Conservation (phyloP, 1,284 basidiomycete genomes). For the Apiotrichum gracile region DNA sequence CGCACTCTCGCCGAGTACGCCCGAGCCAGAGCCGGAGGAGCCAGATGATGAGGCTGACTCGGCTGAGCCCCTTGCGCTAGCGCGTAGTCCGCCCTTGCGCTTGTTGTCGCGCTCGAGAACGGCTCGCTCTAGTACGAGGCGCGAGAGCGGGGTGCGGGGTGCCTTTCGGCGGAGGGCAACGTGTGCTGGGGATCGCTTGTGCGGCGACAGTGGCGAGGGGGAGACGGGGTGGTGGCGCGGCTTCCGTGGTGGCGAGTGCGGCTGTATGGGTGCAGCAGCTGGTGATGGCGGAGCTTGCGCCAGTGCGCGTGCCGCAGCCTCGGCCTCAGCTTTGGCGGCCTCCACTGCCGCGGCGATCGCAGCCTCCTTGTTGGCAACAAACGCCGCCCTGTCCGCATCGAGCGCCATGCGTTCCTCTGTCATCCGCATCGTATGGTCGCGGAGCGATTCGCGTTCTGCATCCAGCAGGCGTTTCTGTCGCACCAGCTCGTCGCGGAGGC, state of each 20-base stretch:
- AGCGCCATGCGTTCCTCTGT: constrained; percentile 54
- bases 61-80: background rate
- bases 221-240: constrained; percentile 21
- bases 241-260: constrained; percentile 1
- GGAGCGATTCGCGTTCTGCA: constrained; percentile 60
- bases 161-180: constrained; percentile 8
- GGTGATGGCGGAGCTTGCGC: background rate
- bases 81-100: background rate
- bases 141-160: constrained; percentile 32
- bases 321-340: constrained; percentile 50
- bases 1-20: too few species aligned
- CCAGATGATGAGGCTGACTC: background rate
- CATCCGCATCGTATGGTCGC: constrained; percentile 58
- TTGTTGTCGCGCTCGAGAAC: background rate
- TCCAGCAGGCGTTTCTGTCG: constrained; percentile 52
- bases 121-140: constrained; percentile 35
- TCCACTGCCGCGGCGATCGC: constrained; percentile 23
- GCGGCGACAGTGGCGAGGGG: constrained; percentile 37
- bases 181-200: constrained; percentile 14
- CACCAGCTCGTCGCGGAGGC: constrained; percentile 22
- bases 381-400: constrained; percentile 55
- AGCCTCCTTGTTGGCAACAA: constrained; percentile 57
- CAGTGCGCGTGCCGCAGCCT: background rate
- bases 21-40: background rate
- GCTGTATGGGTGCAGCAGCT: too few species aligned